These are phyloP conservation scores for Ophiocordyceps camponoti-floridani DNA, from an alignment of 2,329 filamentous ascomycete species.

Conservation along the genomic window DNA sequence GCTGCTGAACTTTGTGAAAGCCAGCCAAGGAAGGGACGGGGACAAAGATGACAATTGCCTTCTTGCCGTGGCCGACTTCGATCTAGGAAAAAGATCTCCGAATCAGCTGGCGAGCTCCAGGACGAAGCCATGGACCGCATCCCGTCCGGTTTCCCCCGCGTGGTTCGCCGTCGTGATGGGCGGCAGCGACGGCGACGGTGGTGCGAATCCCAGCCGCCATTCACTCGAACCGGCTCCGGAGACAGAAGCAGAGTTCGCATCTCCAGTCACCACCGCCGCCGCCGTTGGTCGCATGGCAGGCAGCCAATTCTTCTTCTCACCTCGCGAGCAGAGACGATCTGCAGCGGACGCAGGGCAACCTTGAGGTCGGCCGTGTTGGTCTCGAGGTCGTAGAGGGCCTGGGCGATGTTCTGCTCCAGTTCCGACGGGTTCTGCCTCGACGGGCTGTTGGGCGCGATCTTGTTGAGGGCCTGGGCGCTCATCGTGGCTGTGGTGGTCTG, in stretches of 20 bases:
- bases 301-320: conserved; percentile 50
- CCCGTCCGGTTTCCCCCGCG: conserved; percentile 48
- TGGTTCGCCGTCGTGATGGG: neutral
- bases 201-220: conserved; percentile 2
- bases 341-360: conserved; percentile 86
- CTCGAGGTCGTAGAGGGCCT: conserved; percentile 97
- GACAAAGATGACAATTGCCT: conserved; percentile 99
- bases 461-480: conserved; percentile 66
- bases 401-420: conserved; percentile 92
- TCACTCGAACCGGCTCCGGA: conserved; percentile 9
- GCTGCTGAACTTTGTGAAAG: conserved; percentile 99
- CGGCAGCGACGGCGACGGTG: too few relatives aligned
- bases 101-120: conserved; percentile 66
- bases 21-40: conserved; percentile 94
- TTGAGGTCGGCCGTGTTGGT: conserved; percentile 97
- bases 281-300: neutral
- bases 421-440: conserved; percentile 92
- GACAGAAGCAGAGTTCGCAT: too few relatives aligned
- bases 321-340: conserved; percentile 98
- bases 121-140: conserved; percentile 54
- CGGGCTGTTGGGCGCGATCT: conserved; percentile 95
- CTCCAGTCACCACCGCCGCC: neutral
- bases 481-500: conserved; percentile 37
- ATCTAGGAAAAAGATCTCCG: conserved; percentile 53
- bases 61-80: conserved; percentile 99